Evolutionary conservation across 2,329 filamentous ascomycete species (phyloP), one percentile per base, ranked within the genome.

Genomic region (Sporothrix globosa): DNA sequence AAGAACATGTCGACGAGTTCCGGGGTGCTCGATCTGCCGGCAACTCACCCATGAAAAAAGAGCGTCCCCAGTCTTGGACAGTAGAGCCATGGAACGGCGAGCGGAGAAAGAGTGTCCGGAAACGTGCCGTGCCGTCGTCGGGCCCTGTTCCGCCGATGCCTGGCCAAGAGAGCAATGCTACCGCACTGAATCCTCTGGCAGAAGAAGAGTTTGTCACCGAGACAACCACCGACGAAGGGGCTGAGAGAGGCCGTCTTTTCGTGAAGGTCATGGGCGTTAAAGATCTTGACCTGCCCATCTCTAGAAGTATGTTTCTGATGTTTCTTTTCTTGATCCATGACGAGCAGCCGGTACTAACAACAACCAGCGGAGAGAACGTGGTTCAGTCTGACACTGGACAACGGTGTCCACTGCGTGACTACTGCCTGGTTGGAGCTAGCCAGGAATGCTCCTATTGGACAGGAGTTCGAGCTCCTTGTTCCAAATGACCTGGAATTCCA

Each of bases 201-300:
- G 93, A 97, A 76, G 88, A 91, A 72, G 91, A 92, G 65, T 79
- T 84, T 24, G 80, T 82, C 34, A 82, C 84, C 4, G 86, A 91
- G 70, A 79, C 83, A 54, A 81, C 83, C 5, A 86, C 87, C 11
- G 91, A 92, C 69, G 94, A 97, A 71, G 92, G 89, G 68, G 90
- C 90, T 71, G 96, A 99, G 81, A 86, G 96, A 75, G 96, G 96
- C 11, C 86, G 96, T 72, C 85, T 99, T 1, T 99, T 99, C 76
- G 94, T 99, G 74, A 99, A 99, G 83, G 96, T 99, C n/a, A 91
- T 98, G 79, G 94, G 95, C 58, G 93, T 98, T 74, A 98, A 98
- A 80, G 94, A 98, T 76, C 86, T 99, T 50, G 94, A 97, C 77
- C 84, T 98, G 56, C 95, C 96, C 27, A 83, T 99, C 69, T 94